These are phyloP conservation scores for Cladosporium sp. DNA, from an alignment of 2,329 filamentous ascomycete genomes.

Conservation along the genomic window DNA sequence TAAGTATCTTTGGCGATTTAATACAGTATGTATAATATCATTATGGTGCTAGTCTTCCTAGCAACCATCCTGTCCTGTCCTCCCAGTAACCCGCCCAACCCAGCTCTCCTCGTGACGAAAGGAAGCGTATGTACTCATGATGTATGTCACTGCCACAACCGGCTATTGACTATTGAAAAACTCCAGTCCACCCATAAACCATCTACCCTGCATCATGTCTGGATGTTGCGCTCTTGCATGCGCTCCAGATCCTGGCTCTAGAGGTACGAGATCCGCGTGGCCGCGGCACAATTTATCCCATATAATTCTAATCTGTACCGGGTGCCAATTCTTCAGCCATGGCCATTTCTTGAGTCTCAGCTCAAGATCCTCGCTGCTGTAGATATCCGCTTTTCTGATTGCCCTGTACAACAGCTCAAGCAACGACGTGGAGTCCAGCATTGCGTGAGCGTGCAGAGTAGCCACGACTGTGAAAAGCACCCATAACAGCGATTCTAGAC, in stretches of 20 bases:
- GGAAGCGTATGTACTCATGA: background rate
- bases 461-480: conserved; percentile 3
- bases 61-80: background rate
- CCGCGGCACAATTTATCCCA: conserved; percentile 3
- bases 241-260: background rate
- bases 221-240: background rate
- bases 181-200: conserved; percentile 7
- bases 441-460: background rate
- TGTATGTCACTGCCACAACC: too few species aligned
- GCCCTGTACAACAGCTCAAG: conserved; percentile 2
- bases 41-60: background rate
- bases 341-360: background rate
- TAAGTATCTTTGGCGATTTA: background rate
- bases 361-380: background rate
- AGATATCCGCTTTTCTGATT: background rate
- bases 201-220: background rate
- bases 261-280: conserved; percentile 1
- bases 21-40: background rate
- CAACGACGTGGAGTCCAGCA: background rate
- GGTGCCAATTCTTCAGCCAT: conserved; percentile 7
- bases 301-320: background rate
- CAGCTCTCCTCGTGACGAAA: background rate
- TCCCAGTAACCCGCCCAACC: background rate
- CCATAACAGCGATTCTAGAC: conserved; percentile 1
- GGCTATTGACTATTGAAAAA: conserved; percentile 6